Conservation (phyloP, 169 alveolate species). For the Miamiensis avidus region DNA sequence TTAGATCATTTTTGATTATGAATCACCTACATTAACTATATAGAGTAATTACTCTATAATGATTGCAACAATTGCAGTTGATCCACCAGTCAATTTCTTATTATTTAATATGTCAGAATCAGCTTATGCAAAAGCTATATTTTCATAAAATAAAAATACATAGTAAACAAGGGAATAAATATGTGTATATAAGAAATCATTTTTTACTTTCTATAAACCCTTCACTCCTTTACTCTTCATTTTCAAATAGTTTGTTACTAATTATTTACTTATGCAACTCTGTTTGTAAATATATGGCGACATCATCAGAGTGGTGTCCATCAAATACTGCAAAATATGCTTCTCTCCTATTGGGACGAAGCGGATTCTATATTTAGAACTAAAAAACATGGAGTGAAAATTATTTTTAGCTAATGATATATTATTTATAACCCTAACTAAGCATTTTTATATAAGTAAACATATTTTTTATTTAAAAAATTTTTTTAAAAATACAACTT, state of each 20-base stretch:
- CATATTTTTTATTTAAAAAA: no score
- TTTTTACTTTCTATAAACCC: background rate
- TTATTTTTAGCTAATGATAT: no score
- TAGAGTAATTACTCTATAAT: slow-evolving; percentile 13
- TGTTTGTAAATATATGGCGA: background rate
- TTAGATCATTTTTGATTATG: slow-evolving; percentile 12
- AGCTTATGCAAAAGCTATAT: background rate
- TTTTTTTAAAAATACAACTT: no score
- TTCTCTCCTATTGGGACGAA: background rate
- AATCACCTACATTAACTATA: slow-evolving; percentile 36
- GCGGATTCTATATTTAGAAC: background rate
- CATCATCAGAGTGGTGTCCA: background rate
- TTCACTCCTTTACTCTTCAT: no score
- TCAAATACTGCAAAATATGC: background rate
- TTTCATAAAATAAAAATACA: background rate
- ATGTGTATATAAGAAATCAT: no score
- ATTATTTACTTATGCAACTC: background rate
- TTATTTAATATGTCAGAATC: slow-evolving; percentile 3
- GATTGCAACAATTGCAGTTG: slow-evolving; percentile 34
- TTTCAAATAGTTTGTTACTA: no score
- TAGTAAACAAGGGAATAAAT: no score
- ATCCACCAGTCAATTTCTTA: slow-evolving; percentile 28
- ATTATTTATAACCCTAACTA: no score
- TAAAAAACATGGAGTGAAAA: no score
- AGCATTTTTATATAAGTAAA: no score